These are phyloP conservation scores for Suillus brevipes DNA, from an alignment of 768 basidiomycete genomes.

Conservation along the genomic window DNA sequence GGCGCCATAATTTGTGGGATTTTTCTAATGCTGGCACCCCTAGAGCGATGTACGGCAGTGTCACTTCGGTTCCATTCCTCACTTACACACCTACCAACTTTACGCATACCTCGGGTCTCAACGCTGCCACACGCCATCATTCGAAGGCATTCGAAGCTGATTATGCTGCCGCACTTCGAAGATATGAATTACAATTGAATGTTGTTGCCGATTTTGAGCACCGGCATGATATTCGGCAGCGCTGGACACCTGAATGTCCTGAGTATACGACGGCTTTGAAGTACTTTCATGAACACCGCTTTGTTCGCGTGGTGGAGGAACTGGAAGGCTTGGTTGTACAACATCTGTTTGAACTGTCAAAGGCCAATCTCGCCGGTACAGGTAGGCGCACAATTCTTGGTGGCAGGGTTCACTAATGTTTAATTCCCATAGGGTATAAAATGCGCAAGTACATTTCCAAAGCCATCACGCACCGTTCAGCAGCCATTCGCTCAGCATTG, in stretches of 20 bases:
- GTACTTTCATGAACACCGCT: conserved; percentile 14
- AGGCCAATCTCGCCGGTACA: conserved; percentile 36
- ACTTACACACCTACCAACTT: conserved; percentile 16
- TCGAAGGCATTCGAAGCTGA: conserved; percentile 22
- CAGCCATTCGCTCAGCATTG: conserved; percentile 34
- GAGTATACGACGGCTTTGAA: conserved; percentile 25
- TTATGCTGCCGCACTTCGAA: conserved; percentile 16
- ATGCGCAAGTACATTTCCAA: conserved; percentile 36
- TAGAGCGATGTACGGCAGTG: conserved; percentile 16
- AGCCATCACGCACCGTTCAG: conserved; percentile 30
- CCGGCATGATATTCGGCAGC: conserved; percentile 22
- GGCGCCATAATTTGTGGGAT: neutral
- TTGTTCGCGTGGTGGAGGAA: conserved; percentile 31
- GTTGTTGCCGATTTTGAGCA: conserved; percentile 6
- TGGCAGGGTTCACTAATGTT: neutral
- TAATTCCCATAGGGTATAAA: conserved; percentile 32
- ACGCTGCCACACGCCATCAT: conserved; percentile 17
- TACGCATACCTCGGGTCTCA: conserved; percentile 10
- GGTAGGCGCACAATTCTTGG: conserved; percentile 26
- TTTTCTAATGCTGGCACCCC: neutral
- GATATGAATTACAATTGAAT: conserved; percentile 12
- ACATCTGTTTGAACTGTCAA: conserved; percentile 40
- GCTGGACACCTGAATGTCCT: conserved; percentile 27
- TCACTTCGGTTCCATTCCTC: conserved; percentile 13
- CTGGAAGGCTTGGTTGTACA: conserved; percentile 36